Evolutionary conservation across 1,284 basidiomycete genomes (phyloP), one percentile per base, ranked within the genome.

Genomic region (Chalciporus sp.): DNA sequence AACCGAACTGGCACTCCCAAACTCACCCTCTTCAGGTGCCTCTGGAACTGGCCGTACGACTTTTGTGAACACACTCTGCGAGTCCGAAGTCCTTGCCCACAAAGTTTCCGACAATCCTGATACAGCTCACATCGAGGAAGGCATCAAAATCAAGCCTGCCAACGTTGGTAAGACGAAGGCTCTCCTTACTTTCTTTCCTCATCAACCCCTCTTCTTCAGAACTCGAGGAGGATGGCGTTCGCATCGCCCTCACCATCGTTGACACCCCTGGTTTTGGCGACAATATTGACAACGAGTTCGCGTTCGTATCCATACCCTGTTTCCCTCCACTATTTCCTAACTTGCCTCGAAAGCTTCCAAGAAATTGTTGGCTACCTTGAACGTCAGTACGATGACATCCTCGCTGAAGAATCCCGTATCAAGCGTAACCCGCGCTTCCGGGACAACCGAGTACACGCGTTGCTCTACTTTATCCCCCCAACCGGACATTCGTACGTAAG

Each of bases 361-460:
- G 96, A 98, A 74, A 99, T 99, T 63, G 90, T 96, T 52, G 92
- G 92, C 58, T 88, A 99, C 77, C 88, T 99, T 59, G 97, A 99
- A 74, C 90, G 96, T 58, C 96, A 99, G 85, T 99, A 99, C 77
- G 97, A 99, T 64, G 96, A 99, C 67, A 98, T 99, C 72, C 82
- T 99, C 59, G 95, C 96, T 10, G 96, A 99, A 74, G 97, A 99
- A 78, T 96, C 94, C 58, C 87, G 97, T 68, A 99, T 99, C 80
- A 99, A 98, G 80, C 96, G 97, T 83, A 98, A 98, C 78, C 95
- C 96, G 23, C 90, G 97, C 60, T 99, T 98, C 85, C 88, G 95
- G 70, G 97, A 99, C 77, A 98, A 98, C 80, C 84, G 95, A 61
- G 85, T 95, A 12, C 97, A 99, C 66, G 95, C 94, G 16, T 80